Evolutionary conservation across 2,329 filamentous ascomycete species (phyloP), one percentile per base, ranked within the genome.

Genomic region (Arthrobotrys sinensis): DNA sequence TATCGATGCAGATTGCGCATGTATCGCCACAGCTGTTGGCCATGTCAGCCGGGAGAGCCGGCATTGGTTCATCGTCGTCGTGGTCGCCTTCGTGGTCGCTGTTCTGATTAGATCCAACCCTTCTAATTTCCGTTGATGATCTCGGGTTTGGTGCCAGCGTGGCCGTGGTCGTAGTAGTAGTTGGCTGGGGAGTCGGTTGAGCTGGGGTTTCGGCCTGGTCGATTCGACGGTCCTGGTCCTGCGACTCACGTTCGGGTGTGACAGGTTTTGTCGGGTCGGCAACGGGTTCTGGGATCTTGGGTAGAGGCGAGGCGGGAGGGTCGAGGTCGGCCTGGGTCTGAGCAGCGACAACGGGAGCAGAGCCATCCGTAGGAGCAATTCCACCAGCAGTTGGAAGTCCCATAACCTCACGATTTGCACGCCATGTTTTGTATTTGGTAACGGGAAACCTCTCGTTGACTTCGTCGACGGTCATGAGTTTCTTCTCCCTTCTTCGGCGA

Each of bases 401-500:
- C 84, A 96, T 90, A 73, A 91, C 90, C 71, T 94, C 94, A 76
- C 95, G 91, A 69, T 90, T 90, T 5, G 92, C 91, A 76, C 96
- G 92, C 95, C 96, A 99, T 65, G 89, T 90, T 86, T 99, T 98
- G 88, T 99, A 99, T 85, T 98, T 98, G 81, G 90, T 91, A 86
- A 97, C 90, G 0, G 96, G 95, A 82, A 99, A 99, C 81, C 96
- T 93, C 81, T 96, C 94, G 83, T 99, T 98, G 80, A 99, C 96
- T 85, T 99, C 96, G 79, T 99, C 96, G 91, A 98, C 97, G 1
- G 92, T 93, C 96, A 99, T 98, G 81, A 99, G 85, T 85, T 97
- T 99, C 90, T 99, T 99, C 85, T 99, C 96, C 76, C 94, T 90
- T 80, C 95, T 90, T 82, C 95, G 89, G 72, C 96, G 90, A 84